These are phyloP conservation scores for Eleusine coracana DNA, from an alignment of 176 grass and related monocot species.

Conservation along the genomic window DNA sequence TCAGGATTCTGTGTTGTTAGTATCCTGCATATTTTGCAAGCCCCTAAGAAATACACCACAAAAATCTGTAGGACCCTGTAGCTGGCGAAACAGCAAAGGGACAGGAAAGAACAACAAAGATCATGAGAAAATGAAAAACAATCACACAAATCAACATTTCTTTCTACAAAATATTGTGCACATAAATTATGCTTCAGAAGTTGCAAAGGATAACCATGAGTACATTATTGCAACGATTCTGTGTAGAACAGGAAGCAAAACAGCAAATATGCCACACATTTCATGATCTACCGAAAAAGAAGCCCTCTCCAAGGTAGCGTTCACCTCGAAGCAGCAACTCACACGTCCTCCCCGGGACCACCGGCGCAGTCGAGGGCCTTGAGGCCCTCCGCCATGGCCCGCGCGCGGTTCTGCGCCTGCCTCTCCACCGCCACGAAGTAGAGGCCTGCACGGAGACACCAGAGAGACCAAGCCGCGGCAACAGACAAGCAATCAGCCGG, in stretches of 20 bases:
- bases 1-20: background rate
- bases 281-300: constrained; percentile 9
- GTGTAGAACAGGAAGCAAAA: constrained; percentile 13
- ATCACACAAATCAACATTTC: constrained; percentile 3
- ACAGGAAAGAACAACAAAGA: background rate
- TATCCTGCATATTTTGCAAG: background rate
- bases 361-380: constrained; percentile 49
- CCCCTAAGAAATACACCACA: constrained; percentile 13
- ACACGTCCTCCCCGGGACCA: constrained; percentile 47
- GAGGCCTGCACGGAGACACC: constrained; percentile 40
- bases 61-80: background rate
- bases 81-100: background rate
- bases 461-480: background rate
- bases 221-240: constrained; percentile 49
- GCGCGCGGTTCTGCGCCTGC: constrained; percentile 76
- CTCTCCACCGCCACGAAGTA: constrained; percentile 92
- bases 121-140: background rate
- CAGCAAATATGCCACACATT: constrained; percentile 9
- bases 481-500: background rate
- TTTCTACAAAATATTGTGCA: constrained; percentile 4
- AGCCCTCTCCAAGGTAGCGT: background rate
- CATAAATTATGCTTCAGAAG: background rate
- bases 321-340: constrained; percentile 36
- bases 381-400: constrained; percentile 69
- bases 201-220: constrained; percentile 1